Evolutionary conservation across 805 yeast genomes (phyloP), one percentile per base, ranked within the genome.

Genomic region (Debaryomyces castellii): DNA sequence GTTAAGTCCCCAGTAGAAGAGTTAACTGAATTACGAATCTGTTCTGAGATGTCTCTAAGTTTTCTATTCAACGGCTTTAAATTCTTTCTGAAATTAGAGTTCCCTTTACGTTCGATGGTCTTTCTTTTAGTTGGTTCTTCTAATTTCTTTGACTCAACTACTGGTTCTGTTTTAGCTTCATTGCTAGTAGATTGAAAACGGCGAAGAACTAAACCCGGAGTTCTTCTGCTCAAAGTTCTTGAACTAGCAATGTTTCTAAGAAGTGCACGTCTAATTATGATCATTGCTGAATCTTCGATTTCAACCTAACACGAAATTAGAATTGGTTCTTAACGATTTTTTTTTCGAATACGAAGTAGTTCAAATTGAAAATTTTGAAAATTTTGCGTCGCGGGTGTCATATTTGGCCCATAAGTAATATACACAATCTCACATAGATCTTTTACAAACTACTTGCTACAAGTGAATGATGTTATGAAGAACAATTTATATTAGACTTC

Each of bases 41-140:
- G 76, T 9, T 51, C 51, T 11, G 64, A 49, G 30, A 72, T 66
- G 46, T 71, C 75, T 14, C 56, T 53, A 40, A 70, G 56, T 48
- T 67, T 68, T 11, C 59, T 49, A 55, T 66, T 62, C 46, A 53
- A 28, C 8, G 42, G 53, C 21, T 41, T 39, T 14, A 32, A 27
- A 40, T 46, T 37, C 40, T 40, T 45, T 16, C 27, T 25, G 8
- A 21, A 30, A 16, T 39, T 43, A n/a, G n/a, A 9, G 12, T 30
- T 14, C 5, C 34, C 20, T 4, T 37, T 43, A 22, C 21, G n/a
- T n/a, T 18, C 37, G 16, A 14, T n/a, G 17, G 16, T 23, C 18
- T 44, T 33, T 2, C 39, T 38, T 11, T 40, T 23, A 16, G 17
- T 32, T 41, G 28, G 38, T 18, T 27, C 27, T 33, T 30, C 11